These are phyloP conservation scores for Suhomyces maxii DNA, from an alignment of 1,139 yeast species.

Conservation along the genomic window DNA sequence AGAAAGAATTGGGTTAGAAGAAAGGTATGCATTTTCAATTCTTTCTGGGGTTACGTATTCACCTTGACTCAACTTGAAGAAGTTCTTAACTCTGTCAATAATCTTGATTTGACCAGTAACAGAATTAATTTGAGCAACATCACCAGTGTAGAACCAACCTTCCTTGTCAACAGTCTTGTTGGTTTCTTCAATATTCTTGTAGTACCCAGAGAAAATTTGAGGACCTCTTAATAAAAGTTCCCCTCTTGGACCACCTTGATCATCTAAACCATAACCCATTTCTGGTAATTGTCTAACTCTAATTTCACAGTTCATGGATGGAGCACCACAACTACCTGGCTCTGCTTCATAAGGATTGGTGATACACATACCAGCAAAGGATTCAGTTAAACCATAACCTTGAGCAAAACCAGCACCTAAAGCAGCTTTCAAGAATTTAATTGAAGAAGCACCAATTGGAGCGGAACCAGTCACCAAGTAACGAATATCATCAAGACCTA, in stretches of 20 bases:
- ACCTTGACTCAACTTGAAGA: slow-evolving; percentile 31
- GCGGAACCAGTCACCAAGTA: slow-evolving; percentile 67
- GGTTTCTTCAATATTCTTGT: slow-evolving; percentile 27
- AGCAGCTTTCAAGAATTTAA: slow-evolving; percentile 61
- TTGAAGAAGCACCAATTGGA: slow-evolving; percentile 63
- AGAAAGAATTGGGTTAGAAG: slow-evolving; percentile 19
- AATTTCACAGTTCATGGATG: slow-evolving; percentile 53
- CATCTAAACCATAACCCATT: slow-evolving; percentile 56
- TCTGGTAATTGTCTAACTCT: slow-evolving; percentile 66
- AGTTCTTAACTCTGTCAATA: slow-evolving; percentile 30
- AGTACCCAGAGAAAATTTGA: slow-evolving; percentile 25
- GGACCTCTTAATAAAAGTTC: slow-evolving; percentile 30
- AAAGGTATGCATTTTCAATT: slow-evolving; percentile 23
- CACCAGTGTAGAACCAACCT: slow-evolving; percentile 31
- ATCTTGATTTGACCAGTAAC: slow-evolving; percentile 20
- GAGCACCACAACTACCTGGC: slow-evolving; percentile 66
- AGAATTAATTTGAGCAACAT: slow-evolving; percentile 22
- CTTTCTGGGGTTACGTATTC: slow-evolving; percentile 30
- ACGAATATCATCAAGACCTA: slow-evolving; percentile 56
- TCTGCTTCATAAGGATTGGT: slow-evolving; percentile 44
- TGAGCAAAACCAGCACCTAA: slow-evolving; percentile 60
- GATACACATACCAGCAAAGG: slow-evolving; percentile 62
- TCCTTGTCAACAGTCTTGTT: slow-evolving; percentile 21
- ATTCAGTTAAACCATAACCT: slow-evolving; percentile 80
- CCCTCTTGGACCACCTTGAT: slow-evolving; percentile 29